A percentile compares a stretch with the other conserved stretches of the same genome.
Evolutionary conservation across 805 yeast genomes (phyloP).

Genomic region (Torulaspora microellipsoides): DNA sequence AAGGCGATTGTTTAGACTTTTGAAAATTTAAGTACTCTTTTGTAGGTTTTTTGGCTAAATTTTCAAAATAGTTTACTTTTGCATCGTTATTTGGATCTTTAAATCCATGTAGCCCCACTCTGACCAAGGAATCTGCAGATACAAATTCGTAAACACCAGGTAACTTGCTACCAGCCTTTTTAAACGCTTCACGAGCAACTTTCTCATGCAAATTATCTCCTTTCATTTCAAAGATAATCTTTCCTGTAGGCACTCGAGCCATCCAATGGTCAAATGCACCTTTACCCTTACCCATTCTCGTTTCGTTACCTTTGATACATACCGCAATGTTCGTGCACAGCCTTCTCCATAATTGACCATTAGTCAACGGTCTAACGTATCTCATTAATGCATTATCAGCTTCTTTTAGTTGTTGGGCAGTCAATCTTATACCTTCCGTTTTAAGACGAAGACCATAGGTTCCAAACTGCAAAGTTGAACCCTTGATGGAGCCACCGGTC

Average conservation of each 20-base stretch:
- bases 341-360: slow-evolving; percentile 72
- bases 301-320: slow-evolving; percentile 94
- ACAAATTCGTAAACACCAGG: slow-evolving; percentile 92
- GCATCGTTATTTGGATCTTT: slow-evolving; percentile 38
- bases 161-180: slow-evolving; percentile 85
- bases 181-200: slow-evolving; percentile 83
- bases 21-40: slow-evolving; percentile 55
- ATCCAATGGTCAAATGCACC: slow-evolving; percentile 98
- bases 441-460: slow-evolving; percentile 80
- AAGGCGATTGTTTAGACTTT: slow-evolving; percentile 48
- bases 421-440: slow-evolving; percentile 79
- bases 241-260: slow-evolving; percentile 92
- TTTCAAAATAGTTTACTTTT: slow-evolving; percentile 49
- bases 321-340: slow-evolving; percentile 83
- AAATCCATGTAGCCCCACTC: slow-evolving; percentile 64
- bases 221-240: slow-evolving; percentile 77
- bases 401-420: slow-evolving; percentile 84
- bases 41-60: slow-evolving; percentile 56
- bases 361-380: slow-evolving; percentile 63
- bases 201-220: slow-evolving; percentile 77
- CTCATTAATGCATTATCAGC: slow-evolving; percentile 86
- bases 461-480: slow-evolving; percentile 78
- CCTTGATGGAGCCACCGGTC: slow-evolving; percentile 90
- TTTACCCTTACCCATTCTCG: slow-evolving; percentile 99
- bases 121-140: slow-evolving; percentile 54